These are phyloP conservation scores for Amoeboaphelidium protococcarum DNA, from an alignment of 371 early-diverging fungal genomes.

Conservation along the genomic window DNA sequence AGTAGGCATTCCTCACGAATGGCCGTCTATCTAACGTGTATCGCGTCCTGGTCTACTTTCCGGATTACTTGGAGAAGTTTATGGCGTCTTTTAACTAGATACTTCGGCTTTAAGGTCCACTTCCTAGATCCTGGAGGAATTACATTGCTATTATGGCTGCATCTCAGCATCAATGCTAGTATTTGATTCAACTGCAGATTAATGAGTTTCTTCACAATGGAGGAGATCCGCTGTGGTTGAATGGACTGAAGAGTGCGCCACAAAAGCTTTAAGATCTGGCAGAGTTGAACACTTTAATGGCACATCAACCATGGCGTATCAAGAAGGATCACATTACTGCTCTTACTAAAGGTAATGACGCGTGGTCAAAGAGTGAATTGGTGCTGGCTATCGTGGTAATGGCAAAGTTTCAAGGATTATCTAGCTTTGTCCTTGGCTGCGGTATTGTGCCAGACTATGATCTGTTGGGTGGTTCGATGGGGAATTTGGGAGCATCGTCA, in stretches of 20 bases:
- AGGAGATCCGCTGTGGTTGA: constrained; percentile 30
- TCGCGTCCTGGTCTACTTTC: constrained; percentile 30
- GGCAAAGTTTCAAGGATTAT: constrained; percentile 24
- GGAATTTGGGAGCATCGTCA: no score
- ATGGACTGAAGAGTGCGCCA: constrained; percentile 21
- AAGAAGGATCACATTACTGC: constrained; percentile 15
- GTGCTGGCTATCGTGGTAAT: constrained; percentile 29
- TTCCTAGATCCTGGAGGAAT: constrained; percentile 24
- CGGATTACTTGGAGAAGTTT: constrained; percentile 27
- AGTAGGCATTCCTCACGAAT: constrained; percentile 15
- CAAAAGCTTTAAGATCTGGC: constrained; percentile 24
- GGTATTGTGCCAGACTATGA: constrained; percentile 35
- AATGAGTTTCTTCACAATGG: constrained; percentile 25
- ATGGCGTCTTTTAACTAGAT: constrained; percentile 15
- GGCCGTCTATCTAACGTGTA: constrained; percentile 24
- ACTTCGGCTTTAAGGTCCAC: constrained; percentile 20
- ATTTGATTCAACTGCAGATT: constrained; percentile 22
- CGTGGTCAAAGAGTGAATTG: constrained; percentile 29
- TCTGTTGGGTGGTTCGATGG: constrained; percentile 23
- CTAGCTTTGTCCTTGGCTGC: constrained; percentile 26
- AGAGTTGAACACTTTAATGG: constrained; percentile 17
- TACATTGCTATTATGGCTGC: constrained; percentile 30
- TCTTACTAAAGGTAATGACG: constrained; percentile 11
- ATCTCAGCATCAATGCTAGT: constrained; percentile 29
- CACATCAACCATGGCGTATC: constrained; percentile 32